Base-by-base conservation (phyloP, 1,139 yeast species). In the Suhomyces taliae region DNA sequence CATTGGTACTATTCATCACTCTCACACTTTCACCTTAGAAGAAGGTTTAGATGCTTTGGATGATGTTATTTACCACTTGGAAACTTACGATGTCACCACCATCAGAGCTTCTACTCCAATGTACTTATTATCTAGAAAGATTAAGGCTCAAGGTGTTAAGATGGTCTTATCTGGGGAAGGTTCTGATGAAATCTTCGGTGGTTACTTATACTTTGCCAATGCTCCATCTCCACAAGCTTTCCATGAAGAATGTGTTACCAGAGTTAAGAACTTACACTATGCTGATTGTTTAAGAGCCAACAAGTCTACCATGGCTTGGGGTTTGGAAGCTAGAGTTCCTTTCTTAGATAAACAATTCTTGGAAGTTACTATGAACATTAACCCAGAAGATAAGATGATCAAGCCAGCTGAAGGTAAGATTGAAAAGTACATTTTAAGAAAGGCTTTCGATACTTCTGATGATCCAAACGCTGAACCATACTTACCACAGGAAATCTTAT, bases 271-370 rank as follows among this genome's bases (percentile, higher is more conserved):
- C 91, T 80, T 93, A 72, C 97, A 93, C 72, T 85, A 85, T 61
- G 91, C 99, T 53, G 99, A 93, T 76, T 91, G 98, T 77, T 78
- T 93, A 67, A 87, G 99, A 72, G 99, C 99, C 58, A 93, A 93
- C 89, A 93, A 93, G 76, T 91, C 98, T 34, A 93, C 99, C 53
- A 89, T 93, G 97, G 99, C 99, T 37, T 93, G 99, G 99, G 99
- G 99, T 69, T 82, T 93, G 58, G 99, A 93, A 77, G 99, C 99
- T 52, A 88, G 99, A 75, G 99, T 93, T 60, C 99, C 99, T 57
- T 93, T 93, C 86, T 82, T 93, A 74, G 99, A 93, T 72, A 89
- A 85, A 75, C 81, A 85, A 66, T 93, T 93, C 81, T 78, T 93
- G 70, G 90, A 91, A 62, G 85, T 89, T 42, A 84, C 95, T 70